phyloP scores from a whole-genome alignment of 2,329 filamentous ascomycete genomes.

The Verticillium klebahnii region DNA sequence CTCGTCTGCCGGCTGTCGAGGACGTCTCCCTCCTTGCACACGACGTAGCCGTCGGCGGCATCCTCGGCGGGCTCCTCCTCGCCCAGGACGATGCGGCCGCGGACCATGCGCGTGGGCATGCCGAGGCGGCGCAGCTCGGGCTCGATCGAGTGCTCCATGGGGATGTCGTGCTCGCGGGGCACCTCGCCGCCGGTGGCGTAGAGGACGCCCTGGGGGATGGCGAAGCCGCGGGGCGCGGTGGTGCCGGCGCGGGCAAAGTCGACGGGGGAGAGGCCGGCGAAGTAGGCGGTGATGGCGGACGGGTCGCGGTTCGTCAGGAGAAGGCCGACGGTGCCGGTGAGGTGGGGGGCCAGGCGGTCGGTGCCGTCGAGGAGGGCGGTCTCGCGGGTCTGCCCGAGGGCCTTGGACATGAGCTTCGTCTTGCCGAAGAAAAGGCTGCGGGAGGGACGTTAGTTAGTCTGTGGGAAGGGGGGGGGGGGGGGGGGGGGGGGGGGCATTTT shows the following conservation, averaged over 20 bases:
- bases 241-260: conserved; percentile 92
- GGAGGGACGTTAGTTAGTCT: neutral
- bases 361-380: conserved; percentile 79
- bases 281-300: conserved; percentile 64
- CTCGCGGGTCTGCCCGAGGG: conserved; percentile 73
- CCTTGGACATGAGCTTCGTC: conserved; percentile 97
- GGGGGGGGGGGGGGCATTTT: neutral
- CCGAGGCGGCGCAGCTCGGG: conserved; percentile 84
- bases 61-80: conserved; percentile 45
- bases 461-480: neutral
- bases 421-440: conserved; percentile 94
- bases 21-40: conserved; percentile 81
- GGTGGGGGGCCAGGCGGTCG: conserved; percentile 61
- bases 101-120: conserved; percentile 82
- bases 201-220: conserved; percentile 77
- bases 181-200: conserved; percentile 79
- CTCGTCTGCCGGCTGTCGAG: conserved; percentile 91
- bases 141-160: conserved; percentile 83
- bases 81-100: conserved; percentile 77
- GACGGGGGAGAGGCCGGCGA: conserved; percentile 65
- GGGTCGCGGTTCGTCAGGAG: conserved; percentile 81
- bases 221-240: conserved; percentile 68
- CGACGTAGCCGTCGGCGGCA: conserved; percentile 64
- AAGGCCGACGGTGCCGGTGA: conserved; percentile 81
- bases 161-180: conserved; percentile 74